Base-by-base conservation (phyloP, 1,284 basidiomycete species). In the Uromyces viciae-fabae region DNA sequence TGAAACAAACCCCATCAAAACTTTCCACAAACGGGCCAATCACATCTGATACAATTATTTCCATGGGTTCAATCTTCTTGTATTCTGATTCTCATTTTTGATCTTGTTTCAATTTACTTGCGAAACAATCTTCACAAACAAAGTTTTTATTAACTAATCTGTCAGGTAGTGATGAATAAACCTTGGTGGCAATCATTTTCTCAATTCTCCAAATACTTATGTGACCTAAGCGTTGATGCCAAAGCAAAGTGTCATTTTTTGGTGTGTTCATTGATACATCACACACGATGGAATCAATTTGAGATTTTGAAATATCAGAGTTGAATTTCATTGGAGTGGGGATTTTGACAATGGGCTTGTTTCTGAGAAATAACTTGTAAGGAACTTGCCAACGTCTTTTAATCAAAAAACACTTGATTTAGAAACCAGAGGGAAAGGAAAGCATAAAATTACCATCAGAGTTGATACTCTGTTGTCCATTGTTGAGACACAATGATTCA, bases 1-100 rank as follows among this genome's bases (percentile, higher is more conserved):
- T 36, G 49, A n/a, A 56, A 28, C 40, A 2, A 1, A 17, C 54
- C 22, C 72, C n/a, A 14, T 22, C 7, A 28, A 54, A 36, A 73
- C 71, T 22, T 22, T 36, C 22, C 3, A 40, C n/a, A 73, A 73
- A 73, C 8, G 43, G 71, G 5, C 71, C 43, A 36, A 38, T 22
- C 19, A 73, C 71, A 33, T 73, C 71, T 14, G 43, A 73, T 3
- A 73, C 71, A 28, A 73, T 73, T 31, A 15, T 33, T 17, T 73
- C 71, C 31, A 73, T 46, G 25, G 33, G 19, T 3, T 36, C 8
- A 9, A 54, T 15, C 5, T 54, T 22, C 3, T 38, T 31, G 1
- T 52, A 25, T 19, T 8, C 43, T 1, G 25, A 25, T n/a, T n/a
- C n/a, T n/a, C n/a, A n/a, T n/a, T n/a, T n/a, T n/a, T n/a, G n/a